Evolutionary conservation across 495 filamentous ascomycete species (phyloP).

Genomic region (Penicillium daleae): DNA sequence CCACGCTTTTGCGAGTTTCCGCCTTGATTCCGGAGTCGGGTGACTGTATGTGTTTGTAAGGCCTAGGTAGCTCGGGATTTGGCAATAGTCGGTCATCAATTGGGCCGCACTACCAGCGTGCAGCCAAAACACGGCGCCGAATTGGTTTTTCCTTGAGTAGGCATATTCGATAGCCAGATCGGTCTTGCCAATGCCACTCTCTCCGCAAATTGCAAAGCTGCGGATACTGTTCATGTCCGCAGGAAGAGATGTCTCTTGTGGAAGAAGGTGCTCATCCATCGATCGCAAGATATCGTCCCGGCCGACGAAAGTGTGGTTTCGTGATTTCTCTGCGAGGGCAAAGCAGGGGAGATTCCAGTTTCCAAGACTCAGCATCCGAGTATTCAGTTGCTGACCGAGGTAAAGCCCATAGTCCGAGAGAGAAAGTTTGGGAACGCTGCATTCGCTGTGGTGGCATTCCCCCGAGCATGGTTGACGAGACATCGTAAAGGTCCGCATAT

Average conservation of each 20-base stretch:
- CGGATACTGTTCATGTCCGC: background rate
- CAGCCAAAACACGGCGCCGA: background rate
- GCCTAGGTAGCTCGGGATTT: background rate
- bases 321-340: background rate
- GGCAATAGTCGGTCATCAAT: background rate
- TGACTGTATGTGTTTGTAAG: background rate
- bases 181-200: background rate
- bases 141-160: background rate
- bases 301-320: background rate
- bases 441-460: background rate
- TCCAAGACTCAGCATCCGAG: background rate
- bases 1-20: background rate
- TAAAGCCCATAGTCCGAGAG: background rate
- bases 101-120: background rate
- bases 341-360: background rate
- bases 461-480: background rate
- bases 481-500: slow-evolving; percentile 1
- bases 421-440: background rate
- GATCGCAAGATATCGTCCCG: background rate
- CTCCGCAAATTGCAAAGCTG: background rate
- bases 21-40: background rate
- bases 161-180: background rate
- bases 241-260: background rate
- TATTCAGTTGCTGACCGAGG: background rate
- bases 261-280: background rate